phyloP scores from a whole-genome alignment of 768 basidiomycete genomes.

The Fomitopsis pulvina region DNA sequence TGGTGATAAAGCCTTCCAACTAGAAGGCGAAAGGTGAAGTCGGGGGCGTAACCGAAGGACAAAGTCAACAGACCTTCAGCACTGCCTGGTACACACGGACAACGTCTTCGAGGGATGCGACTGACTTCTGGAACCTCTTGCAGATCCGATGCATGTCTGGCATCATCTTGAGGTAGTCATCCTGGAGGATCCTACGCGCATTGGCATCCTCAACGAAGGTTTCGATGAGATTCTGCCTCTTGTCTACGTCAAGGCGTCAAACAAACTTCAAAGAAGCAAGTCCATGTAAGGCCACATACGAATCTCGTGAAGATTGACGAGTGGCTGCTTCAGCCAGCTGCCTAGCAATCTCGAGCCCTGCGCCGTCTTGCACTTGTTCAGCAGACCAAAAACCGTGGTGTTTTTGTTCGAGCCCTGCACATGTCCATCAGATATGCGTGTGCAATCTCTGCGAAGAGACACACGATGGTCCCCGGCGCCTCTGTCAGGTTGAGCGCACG shows the following conservation, averaged over 20 bases:
- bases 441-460: constrained; percentile 1
- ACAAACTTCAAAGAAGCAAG: background rate
- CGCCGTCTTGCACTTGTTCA: constrained; percentile 95
- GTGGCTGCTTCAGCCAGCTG: constrained; percentile 93
- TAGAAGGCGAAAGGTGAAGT: constrained; percentile 22
- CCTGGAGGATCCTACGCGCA: constrained; percentile 70
- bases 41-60: background rate
- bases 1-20: constrained; percentile 70
- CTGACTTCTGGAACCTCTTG: constrained; percentile 83
- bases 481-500: constrained; percentile 85
- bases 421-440: background rate
- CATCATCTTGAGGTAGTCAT: constrained; percentile 84
- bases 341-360: constrained; percentile 87
- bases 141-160: constrained; percentile 90
- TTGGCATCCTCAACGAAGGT: constrained; percentile 76
- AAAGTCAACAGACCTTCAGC: constrained; percentile 47
- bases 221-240: constrained; percentile 84
- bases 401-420: constrained; percentile 63
- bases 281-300: constrained; percentile 38
- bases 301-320: constrained; percentile 92
- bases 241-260: constrained; percentile 41
- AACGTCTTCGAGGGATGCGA: constrained; percentile 88
- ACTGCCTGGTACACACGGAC: constrained; percentile 95
- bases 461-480: constrained; percentile 43
- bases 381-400: constrained; percentile 79